phyloP scores from a whole-genome alignment of 192 early-diverging fungal genomes.

The Linnemannia exigua region DNA sequence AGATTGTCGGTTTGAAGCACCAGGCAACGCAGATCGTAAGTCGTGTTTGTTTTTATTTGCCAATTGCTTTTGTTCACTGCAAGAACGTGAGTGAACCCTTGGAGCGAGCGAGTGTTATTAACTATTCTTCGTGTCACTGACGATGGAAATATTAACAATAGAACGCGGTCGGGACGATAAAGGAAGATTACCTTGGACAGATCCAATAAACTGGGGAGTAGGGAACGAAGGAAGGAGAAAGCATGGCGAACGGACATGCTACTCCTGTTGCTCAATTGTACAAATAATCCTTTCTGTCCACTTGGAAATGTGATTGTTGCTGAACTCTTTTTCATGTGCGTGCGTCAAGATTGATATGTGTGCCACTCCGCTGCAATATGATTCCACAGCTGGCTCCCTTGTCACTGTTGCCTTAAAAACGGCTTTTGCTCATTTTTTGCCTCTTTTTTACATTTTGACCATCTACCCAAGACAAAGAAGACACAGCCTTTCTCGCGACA shows the following conservation, averaged over 20 bases:
- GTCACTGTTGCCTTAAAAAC: no score
- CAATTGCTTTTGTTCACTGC: not conserved
- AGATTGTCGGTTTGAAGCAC: slow-evolving; percentile 90
- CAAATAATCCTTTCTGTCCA: not conserved
- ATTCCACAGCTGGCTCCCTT: no score
- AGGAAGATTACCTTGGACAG: slow-evolving; percentile 95
- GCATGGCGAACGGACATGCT: not conserved
- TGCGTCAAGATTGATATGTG: no score
- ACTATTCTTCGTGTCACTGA: not conserved
- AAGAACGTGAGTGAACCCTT: not conserved
- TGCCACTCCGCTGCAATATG: no score
- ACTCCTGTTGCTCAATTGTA: not conserved
- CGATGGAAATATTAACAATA: slow-evolving; percentile 49
- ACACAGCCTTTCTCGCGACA: not conserved
- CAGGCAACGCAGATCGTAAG: slow-evolving; percentile 96
- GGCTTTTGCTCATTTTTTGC: no score
- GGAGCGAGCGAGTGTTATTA: not conserved
- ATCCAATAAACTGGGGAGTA: slow-evolving; percentile 60
- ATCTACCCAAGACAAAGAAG: not conserved
- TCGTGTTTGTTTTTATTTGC: slow-evolving; percentile 8
- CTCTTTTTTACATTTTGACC: no score
- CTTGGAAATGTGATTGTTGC: not conserved
- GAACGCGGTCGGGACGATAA: slow-evolving; percentile 97
- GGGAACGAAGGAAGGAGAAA: not conserved
- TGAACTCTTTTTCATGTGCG: not conserved